Conservation (phyloP, 148 eudicot genomes). For the Amaranthus hypochondriacus region DNA sequence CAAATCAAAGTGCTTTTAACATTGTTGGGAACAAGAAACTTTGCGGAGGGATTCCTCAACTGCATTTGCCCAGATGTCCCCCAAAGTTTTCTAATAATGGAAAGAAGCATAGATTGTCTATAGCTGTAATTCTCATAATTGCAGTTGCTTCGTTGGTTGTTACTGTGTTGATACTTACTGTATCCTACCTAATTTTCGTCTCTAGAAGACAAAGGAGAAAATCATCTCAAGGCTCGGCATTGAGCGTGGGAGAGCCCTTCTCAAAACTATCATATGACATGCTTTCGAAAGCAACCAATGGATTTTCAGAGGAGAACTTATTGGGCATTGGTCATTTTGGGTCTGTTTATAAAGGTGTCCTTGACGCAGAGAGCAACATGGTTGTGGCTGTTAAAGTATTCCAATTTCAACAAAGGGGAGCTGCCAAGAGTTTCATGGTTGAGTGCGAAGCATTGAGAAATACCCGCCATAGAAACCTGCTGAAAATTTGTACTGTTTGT, state of each 20-base stretch:
- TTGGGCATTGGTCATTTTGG: conserved; percentile 22
- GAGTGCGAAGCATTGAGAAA: conserved; percentile 31
- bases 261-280: conserved; percentile 19
- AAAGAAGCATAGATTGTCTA: neutral
- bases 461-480: conserved; percentile 28
- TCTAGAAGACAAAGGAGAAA: conserved; percentile 2
- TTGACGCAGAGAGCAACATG: neutral
- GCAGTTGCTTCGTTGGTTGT: conserved; percentile 3
- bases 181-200: neutral
- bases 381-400: conserved; percentile 24
- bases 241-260: neutral
- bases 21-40: conserved; percentile 24
- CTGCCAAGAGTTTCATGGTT: conserved; percentile 26
- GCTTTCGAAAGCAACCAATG: conserved; percentile 19
- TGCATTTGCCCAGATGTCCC: conserved; percentile 24
- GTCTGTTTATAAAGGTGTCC: conserved; percentile 19
- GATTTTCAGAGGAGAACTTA: conserved; percentile 16
- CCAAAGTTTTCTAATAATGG: neutral
- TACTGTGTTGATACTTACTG: neutral
- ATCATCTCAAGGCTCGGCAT: neutral
- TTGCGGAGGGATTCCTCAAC: conserved; percentile 30
- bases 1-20: conserved; percentile 25
- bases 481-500: conserved; percentile 24
- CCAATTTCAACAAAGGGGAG: conserved; percentile 14
- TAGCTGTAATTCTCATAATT: conserved; percentile 1